phyloP scores from a whole-genome alignment of 2,329 filamentous ascomycete species.

The Leptographium procerum region DNA sequence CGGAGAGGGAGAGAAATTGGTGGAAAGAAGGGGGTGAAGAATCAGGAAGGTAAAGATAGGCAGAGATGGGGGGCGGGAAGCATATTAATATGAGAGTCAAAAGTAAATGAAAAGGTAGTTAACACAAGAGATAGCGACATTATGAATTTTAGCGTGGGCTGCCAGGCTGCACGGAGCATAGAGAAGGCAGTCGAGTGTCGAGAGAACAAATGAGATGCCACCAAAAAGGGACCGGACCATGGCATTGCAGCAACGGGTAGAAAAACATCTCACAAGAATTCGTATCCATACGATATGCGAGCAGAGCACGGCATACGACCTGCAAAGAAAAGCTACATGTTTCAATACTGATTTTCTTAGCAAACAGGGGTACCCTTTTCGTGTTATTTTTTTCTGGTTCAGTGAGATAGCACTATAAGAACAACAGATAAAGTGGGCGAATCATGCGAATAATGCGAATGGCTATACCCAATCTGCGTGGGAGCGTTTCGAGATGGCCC shows the following conservation, averaged over 20 bases:
- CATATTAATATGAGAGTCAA: conserved; percentile 1
- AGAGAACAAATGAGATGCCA: not conserved
- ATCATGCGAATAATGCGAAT: not conserved
- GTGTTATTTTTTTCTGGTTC: not conserved
- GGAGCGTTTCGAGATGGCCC: not conserved
- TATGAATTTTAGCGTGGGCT: not conserved
- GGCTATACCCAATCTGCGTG: not conserved
- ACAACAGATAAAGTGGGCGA: not conserved
- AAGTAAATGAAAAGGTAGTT: not conserved
- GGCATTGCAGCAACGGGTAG: not conserved
- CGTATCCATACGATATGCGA: not conserved
- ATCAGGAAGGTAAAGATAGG: not conserved
- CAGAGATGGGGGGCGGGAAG: not conserved
- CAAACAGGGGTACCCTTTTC: not conserved
- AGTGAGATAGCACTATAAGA: not conserved
- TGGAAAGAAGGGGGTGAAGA: not conserved
- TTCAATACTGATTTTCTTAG: not conserved
- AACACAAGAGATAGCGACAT: not conserved
- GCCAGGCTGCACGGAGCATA: not conserved
- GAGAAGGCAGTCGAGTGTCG: not conserved
- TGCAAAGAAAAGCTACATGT: not conserved
- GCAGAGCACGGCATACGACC: not conserved
- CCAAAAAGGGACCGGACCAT: not conserved
- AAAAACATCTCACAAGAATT: not conserved
- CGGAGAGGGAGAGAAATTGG: not conserved